Base-by-base conservation (phyloP, 257 asterid species). In the Solanum virginianum region DNA sequence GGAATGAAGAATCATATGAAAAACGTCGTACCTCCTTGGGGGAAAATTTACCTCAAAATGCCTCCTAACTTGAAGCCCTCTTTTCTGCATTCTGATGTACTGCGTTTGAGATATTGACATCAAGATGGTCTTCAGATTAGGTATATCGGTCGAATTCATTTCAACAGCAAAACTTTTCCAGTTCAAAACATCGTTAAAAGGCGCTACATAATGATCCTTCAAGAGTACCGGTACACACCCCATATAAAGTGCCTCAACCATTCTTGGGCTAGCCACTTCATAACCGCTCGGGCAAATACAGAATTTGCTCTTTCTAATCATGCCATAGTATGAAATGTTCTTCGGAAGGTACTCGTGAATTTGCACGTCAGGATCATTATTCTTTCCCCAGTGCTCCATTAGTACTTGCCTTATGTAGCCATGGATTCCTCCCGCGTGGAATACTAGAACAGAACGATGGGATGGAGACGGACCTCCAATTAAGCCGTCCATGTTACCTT, bases 221-320 rank as follows among this genome's bases (percentile, higher is more conserved):
- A 92, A 91, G 2, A 92, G 92, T 63, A 92, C 91, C 0, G 94
- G 94, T 2, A 91, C 92, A 9, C 95, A 91, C 3, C 95, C 95
- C 89, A 85, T 91, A 74, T 92, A 92, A 3, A 92, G 85, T 18
- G 91, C 94, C 86, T 92, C 94, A 45, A 92, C 94, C 95, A 92
- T 92, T 82, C 95, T 88, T 3, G 95, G 95, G 41, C 94, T 92
- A 10, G 95, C 95, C 0, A 92, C 95, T 85, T 92, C 95, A 89
- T 90, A 91, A 0, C 94, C 95, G 16, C 95, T 92, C 17, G 93
- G 93, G 47, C 93, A 92, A 12, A 92, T 89, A 84, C 95, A 91
- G 72, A 86, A 92, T 88, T 90, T 92, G 85, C 94, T 92, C 92
- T 86, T 91, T 36, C 92, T 66, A 45, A 92, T 36, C 95, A 92